Conservation (phyloP, 2,329 filamentous ascomycete species). For the Aspergillus carbonarius region DNA sequence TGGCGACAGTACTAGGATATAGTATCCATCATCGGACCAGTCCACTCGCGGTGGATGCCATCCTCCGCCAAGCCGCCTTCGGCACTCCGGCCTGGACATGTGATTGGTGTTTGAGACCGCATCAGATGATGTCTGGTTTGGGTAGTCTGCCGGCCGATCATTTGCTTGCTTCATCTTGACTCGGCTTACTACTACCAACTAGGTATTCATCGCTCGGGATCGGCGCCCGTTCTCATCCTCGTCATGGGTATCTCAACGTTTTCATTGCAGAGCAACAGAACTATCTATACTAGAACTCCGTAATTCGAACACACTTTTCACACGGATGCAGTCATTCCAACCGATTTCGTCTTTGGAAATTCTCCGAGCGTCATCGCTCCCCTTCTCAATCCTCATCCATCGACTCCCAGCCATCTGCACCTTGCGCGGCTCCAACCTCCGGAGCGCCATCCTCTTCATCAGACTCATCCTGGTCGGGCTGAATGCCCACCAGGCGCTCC, state of each 20-base stretch:
- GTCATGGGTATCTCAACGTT: constrained; percentile 22
- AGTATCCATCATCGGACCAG: not conserved
- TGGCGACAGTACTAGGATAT: not conserved
- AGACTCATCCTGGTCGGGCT: constrained; percentile 64
- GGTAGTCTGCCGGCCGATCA: constrained; percentile 1
- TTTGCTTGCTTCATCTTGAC: not conserved
- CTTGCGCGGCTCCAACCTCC: constrained; percentile 50
- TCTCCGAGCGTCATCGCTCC: not conserved
- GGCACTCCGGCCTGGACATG: not conserved
- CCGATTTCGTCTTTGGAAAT: not conserved
- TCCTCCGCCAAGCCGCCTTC: not conserved
- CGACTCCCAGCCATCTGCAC: constrained; percentile 54
- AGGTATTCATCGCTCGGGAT: not conserved
- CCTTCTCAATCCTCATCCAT: constrained; percentile 52
- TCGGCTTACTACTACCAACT: too few species aligned
- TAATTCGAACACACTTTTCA: not conserved
- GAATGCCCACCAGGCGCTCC: constrained; percentile 76
- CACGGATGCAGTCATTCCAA: not conserved
- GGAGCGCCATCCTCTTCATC: constrained; percentile 61
- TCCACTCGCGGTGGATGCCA: not conserved
- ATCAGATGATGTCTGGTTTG: not conserved
- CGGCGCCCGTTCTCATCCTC: not conserved
- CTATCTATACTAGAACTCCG: not conserved
- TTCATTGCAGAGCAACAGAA: constrained; percentile 14
- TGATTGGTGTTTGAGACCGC: constrained; percentile 2